A percentile compares a stretch with the other conserved stretches of the same genome.
phyloP scores from a whole-genome alignment of 305 asterid genomes.

The Solanum hybrid region DNA sequence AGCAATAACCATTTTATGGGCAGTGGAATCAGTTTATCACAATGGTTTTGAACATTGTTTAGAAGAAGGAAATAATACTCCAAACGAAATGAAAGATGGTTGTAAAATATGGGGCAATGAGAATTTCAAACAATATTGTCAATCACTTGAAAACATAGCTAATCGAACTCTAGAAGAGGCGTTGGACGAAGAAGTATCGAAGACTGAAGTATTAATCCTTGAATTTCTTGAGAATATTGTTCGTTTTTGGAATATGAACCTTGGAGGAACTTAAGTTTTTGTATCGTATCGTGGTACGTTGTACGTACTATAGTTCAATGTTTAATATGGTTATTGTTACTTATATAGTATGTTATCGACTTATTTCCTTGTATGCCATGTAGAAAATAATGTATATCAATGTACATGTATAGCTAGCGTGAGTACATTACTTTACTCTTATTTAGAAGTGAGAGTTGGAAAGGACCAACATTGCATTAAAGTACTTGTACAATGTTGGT shows the following conservation, averaged over 20 bases:
- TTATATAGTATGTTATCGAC: neutral
- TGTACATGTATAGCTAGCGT: neutral
- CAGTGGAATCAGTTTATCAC: neutral
- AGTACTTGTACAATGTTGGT: too few relatives aligned
- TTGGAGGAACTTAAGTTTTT: neutral
- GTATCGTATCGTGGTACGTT: neutral
- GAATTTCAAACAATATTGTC: neutral
- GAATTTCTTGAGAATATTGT: neutral
- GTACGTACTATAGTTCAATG: neutral
- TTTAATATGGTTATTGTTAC: neutral
- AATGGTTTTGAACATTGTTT: neutral
- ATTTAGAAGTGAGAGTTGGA: too few relatives aligned
- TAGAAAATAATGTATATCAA: neutral
- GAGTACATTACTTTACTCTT: too few relatives aligned
- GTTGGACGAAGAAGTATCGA: neutral
- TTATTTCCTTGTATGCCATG: neutral
- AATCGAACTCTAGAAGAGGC: neutral
- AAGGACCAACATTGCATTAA: too few relatives aligned
- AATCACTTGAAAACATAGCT: neutral
- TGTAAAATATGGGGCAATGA: neutral
- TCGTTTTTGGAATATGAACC: neutral
- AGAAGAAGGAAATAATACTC: neutral
- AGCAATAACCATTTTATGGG: slow-evolving; percentile 4
- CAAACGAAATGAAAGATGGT: neutral
- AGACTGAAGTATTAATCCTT: neutral